phyloP scores from a whole-genome alignment of 495 filamentous ascomycete species.

The Aspergillus sclerotiicarbonarius region DNA sequence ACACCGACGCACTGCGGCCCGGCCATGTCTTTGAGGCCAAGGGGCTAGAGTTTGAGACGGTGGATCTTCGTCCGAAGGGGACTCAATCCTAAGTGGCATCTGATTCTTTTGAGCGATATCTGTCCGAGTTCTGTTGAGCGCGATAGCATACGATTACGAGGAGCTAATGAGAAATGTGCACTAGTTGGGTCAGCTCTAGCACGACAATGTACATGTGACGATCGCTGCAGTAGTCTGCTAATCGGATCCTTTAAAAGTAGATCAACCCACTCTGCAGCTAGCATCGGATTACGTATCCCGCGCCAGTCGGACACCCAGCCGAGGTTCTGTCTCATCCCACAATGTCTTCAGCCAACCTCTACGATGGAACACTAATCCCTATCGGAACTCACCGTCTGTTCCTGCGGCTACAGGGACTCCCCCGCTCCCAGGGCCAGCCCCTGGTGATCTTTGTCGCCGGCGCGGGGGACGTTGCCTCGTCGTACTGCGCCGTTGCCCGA shows the following conservation, averaged over 20 bases:
- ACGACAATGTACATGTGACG: background rate
- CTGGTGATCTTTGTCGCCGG: constrained; percentile 47
- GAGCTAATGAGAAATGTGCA: background rate
- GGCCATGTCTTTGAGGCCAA: constrained; percentile 84
- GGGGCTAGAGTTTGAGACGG: constrained; percentile 71
- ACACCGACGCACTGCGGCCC: constrained; percentile 75
- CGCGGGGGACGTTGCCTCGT: constrained; percentile 42
- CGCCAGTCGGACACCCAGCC: constrained; percentile 16
- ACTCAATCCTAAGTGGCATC: constrained; percentile 9
- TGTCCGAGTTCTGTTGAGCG: background rate
- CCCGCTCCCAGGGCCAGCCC: constrained; percentile 24
- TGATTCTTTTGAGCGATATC: background rate
- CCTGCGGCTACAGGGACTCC: constrained; percentile 24
- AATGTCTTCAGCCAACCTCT: background rate
- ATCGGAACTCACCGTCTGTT: constrained; percentile 40
- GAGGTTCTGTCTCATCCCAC: background rate
- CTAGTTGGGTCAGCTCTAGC: too few relatives aligned
- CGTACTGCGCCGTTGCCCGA: constrained; percentile 39
- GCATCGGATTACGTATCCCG: constrained; percentile 32
- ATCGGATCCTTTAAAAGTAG: background rate
- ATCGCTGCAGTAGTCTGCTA: background rate
- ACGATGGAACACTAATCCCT: constrained; percentile 3
- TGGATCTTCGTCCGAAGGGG: constrained; percentile 65
- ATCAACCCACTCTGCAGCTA: constrained; percentile 4
- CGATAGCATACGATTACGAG: background rate